phyloP scores from a whole-genome alignment of 129 eudicot species.

The Dittrichia graveolens region DNA sequence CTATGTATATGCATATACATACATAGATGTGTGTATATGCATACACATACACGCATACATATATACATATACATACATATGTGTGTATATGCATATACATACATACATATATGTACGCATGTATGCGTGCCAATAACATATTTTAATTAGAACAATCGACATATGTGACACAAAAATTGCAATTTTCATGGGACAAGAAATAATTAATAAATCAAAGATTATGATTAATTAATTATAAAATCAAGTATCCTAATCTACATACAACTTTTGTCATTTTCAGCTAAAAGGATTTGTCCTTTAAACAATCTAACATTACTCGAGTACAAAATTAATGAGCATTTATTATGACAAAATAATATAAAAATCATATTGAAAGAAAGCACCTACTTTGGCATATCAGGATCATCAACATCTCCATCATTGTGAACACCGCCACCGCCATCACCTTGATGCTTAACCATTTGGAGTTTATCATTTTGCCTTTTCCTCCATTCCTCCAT shows the following conservation, averaged over 20 bases:
- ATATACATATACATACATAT: no score
- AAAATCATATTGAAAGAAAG: conserved; percentile 12
- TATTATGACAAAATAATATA: neutral
- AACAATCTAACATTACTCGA: conserved; percentile 1
- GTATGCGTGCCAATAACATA: neutral
- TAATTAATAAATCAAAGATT: neutral
- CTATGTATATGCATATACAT: neutral
- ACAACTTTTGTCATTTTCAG: neutral
- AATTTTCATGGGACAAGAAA: neutral
- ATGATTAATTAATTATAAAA: neutral
- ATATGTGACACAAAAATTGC: conserved; percentile 9
- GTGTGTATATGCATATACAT: no score
- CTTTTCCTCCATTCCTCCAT: conserved; percentile 97
- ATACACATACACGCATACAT: neutral
- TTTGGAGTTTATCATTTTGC: conserved; percentile 82
- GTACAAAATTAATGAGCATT: conserved; percentile 2
- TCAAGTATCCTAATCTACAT: no score
- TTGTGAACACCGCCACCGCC: conserved; percentile 45
- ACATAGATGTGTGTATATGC: no score
- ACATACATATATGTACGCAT: neutral
- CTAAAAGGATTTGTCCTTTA: neutral
- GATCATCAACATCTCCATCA: conserved; percentile 80
- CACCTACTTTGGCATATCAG: conserved; percentile 88
- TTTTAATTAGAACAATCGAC: neutral
- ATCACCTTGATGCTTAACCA: conserved; percentile 78